Evolutionary conservation across 805 yeast species (phyloP), one percentile per base, ranked within the genome.

Genomic region (Metschnikowia chrysomelidarum): DNA sequence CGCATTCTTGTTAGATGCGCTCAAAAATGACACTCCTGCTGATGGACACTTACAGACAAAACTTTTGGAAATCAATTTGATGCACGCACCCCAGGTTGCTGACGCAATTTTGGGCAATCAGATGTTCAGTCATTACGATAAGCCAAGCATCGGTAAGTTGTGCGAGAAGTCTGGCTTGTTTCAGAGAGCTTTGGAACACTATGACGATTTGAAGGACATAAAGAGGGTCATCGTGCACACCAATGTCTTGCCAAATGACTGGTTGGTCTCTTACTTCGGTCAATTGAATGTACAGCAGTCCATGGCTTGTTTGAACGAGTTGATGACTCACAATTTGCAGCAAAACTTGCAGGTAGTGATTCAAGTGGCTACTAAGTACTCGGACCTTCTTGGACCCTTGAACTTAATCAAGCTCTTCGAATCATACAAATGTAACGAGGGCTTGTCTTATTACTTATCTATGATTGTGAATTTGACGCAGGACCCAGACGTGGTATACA

Each of bases 11-110:
- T 73, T 93, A 51, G 98, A 93, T 62, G 98, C 97, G 7, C 75
- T 93, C 59, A 93, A 93, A 69, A 85, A 82, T 45, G 96, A 93
- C 64, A 74, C 82, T 24, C 97, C 98, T 25, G 83, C 89, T 45
- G 96, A 93, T 57, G 97, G 96, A 12, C 95, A 88, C 55, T 72
- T 93, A 56, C 98, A 93, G 72, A 93, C 98, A 7, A 80, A 95
- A 55, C 78, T 93, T 33, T 76, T 93, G 49, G 98, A 93, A 65
- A 87, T 87, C 49, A 93, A 93, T 62, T 72, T 93, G 59, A 62
- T 87, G 57, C 94, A 89, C 60, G 98, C 98, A 12, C 99, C 99
- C 33, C 98, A 93, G 73, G 99, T 93, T 38, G 99, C 98, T 27
- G 98, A 93, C 64, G 99, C 99, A 14, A 93, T 93, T 49, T 73